A percentile compares a stretch with the other conserved stretches of the same genome.
phyloP scores from a whole-genome alignment of 208 protist genomes.

The Leishmania turanica region DNA sequence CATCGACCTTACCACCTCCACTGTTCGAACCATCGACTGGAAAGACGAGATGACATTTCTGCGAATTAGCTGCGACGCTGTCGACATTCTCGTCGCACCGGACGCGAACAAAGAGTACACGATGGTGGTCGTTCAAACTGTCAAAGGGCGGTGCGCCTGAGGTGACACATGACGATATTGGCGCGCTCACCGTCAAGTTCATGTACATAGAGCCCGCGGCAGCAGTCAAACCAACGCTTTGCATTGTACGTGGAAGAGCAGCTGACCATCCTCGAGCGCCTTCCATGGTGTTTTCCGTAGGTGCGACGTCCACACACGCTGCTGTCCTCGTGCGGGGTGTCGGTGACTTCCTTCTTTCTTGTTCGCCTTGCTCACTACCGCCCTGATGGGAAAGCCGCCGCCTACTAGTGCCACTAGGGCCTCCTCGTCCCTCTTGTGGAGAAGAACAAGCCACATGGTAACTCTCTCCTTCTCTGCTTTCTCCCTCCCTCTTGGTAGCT shows the following conservation, averaged over 20 bases:
- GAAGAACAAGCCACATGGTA: not conserved
- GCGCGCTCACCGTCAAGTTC: not conserved
- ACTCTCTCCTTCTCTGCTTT: slow-evolving; percentile 15
- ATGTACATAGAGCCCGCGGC: slow-evolving; percentile 2
- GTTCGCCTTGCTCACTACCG: too few species aligned
- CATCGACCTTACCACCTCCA: slow-evolving; percentile 69
- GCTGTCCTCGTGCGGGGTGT: not conserved
- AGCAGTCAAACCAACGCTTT: slow-evolving; percentile 1
- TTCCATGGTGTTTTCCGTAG: not conserved
- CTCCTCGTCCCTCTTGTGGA: not conserved
- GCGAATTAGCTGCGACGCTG: slow-evolving; percentile 61
- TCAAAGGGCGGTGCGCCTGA: slow-evolving; percentile 17
- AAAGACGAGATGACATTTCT: slow-evolving; percentile 84
- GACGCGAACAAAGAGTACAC: slow-evolving; percentile 80
- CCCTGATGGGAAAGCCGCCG: not conserved
- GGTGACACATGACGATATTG: not conserved
- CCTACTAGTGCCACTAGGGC: not conserved
- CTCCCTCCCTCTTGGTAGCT: slow-evolving; percentile 6
- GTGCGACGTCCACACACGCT: not conserved
- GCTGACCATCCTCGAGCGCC: not conserved
- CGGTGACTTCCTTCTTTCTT: not conserved
- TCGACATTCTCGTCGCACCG: slow-evolving; percentile 79
- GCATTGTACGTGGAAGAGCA: not conserved
- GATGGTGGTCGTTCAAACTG: slow-evolving; percentile 77
- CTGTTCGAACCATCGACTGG: slow-evolving; percentile 78